A percentile compares a stretch with the other conserved stretches of the same genome.
These are phyloP conservation scores for Solanum arcanum DNA, from an alignment of 257 asterid species.

Conservation along the genomic window DNA sequence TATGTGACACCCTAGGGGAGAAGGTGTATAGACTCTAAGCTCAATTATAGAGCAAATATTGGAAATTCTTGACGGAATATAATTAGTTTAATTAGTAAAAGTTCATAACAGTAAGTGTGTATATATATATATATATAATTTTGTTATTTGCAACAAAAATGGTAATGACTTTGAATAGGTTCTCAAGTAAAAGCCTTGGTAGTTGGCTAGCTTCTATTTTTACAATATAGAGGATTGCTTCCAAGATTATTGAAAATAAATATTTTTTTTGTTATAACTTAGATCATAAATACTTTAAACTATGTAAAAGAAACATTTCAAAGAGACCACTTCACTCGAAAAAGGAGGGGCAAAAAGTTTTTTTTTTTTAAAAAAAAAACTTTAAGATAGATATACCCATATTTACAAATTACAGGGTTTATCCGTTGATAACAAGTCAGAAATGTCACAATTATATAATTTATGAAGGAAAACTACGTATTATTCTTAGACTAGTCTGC, in stretches of 20 bases:
- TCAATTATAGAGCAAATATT: not conserved
- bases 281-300: not conserved
- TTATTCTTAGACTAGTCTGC: not conserved
- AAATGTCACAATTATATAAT: not conserved
- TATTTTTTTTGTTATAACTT: not conserved
- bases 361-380: accelerated
- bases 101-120: not conserved
- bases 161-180: not conserved
- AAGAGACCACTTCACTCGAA: not conserved
- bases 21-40: not conserved
- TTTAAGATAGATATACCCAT: not conserved
- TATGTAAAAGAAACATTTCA: not conserved
- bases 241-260: not conserved
- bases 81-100: not conserved
- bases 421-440: not conserved
- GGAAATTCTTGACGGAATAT: not conserved
- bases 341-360: not conserved
- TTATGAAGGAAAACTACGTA: not conserved
- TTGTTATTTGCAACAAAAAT: not conserved
- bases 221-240: not conserved
- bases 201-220: not conserved
- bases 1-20: not conserved
- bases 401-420: not conserved
- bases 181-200: not conserved
- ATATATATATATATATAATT: not conserved